A percentile compares a stretch with the other conserved stretches of the same genome.
These are phyloP conservation scores for Pseudocercospora fijiensis DNA, from an alignment of 2,329 filamentous ascomycete species.

Conservation along the genomic window DNA sequence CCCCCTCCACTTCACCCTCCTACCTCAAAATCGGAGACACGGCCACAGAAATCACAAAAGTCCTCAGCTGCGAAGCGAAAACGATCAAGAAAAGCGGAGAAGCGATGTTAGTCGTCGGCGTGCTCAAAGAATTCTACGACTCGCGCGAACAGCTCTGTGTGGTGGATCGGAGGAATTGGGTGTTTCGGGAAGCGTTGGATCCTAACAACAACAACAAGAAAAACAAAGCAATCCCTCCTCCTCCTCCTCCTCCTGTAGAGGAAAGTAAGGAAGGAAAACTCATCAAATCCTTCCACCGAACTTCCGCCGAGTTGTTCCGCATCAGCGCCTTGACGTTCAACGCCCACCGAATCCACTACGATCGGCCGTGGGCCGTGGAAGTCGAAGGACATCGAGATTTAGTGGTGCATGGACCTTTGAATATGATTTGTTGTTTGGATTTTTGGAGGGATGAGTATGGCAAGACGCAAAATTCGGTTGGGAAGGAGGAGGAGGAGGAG, in stretches of 20 bases:
- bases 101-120: constrained; percentile 17
- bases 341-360: constrained; percentile 22
- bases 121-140: constrained; percentile 18
- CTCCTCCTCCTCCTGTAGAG: too few species aligned
- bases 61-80: constrained; percentile 15
- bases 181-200: constrained; percentile 20
- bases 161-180: constrained; percentile 19
- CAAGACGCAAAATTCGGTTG: too few species aligned
- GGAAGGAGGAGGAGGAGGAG: constrained; percentile 1
- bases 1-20: too few species aligned
- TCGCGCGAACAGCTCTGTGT: constrained; percentile 12
- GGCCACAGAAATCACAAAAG: constrained; percentile 18
- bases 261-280: constrained; percentile 13
- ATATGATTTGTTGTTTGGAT: constrained; percentile 20
- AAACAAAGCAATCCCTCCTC: too few species aligned
- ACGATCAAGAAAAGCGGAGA: constrained; percentile 19
- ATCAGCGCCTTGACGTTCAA: constrained; percentile 22
- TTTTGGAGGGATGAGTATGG: constrained; percentile 18
- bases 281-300: constrained; percentile 5
- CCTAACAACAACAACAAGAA: constrained; percentile 15
- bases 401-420: constrained; percentile 22
- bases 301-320: constrained; percentile 13
- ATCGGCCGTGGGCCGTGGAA: constrained; percentile 15
- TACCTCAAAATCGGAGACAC: constrained; percentile 15
- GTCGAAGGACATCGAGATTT: constrained; percentile 21